Evolutionary conservation across 2,329 filamentous ascomycete species (phyloP).

Genomic region (Drechslerella coelobrocha): DNA sequence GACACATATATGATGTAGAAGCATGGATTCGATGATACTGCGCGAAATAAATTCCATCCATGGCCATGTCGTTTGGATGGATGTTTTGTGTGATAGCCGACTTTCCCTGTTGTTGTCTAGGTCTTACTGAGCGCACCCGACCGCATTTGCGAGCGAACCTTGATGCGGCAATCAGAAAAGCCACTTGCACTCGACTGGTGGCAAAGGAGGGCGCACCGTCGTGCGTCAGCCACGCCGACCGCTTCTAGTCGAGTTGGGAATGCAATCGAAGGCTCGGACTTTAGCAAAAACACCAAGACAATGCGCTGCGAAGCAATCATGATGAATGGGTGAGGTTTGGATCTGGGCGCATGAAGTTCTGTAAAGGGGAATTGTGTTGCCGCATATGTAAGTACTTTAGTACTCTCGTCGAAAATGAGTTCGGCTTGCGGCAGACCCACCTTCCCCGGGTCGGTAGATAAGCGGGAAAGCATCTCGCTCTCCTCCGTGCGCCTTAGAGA

Average conservation of each 20-base stretch:
- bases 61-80: neutral
- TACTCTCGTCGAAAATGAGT: slow-evolving; percentile 5
- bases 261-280: neutral
- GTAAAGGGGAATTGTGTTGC: slow-evolving; percentile 11
- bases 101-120: slow-evolving; percentile 26
- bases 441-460: slow-evolving; percentile 23
- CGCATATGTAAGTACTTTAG: slow-evolving; percentile 27
- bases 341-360: neutral
- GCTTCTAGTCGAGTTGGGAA: neutral
- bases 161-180: slow-evolving; percentile 45
- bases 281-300: neutral
- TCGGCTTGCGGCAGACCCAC: slow-evolving; percentile 33
- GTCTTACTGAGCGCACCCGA: slow-evolving; percentile 14
- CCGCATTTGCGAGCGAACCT: slow-evolving; percentile 20
- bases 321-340: no score
- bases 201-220: neutral
- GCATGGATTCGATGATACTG: slow-evolving; percentile 16
- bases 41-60: slow-evolving; percentile 16
- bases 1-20: neutral
- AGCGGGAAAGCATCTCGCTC: neutral
- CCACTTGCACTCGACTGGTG: slow-evolving; percentile 7
- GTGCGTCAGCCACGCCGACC: no score
- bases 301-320: no score
- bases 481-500: neutral
- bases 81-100: slow-evolving; percentile 12